These are phyloP conservation scores for Aspergillus calidoustus DNA, from an alignment of 2,329 filamentous ascomycete genomes.

Conservation along the genomic window DNA sequence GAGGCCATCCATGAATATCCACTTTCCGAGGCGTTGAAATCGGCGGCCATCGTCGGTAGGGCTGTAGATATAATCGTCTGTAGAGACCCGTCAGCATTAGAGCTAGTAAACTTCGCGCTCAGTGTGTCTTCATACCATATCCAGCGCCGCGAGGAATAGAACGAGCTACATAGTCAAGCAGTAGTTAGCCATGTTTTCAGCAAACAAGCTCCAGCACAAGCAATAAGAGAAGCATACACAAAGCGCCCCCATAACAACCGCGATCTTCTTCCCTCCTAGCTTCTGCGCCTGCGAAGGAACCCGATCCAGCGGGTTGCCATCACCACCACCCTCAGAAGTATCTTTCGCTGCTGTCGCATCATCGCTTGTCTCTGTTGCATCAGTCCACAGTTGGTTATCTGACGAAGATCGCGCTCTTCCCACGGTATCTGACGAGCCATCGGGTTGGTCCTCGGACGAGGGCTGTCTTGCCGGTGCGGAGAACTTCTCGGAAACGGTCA, in stretches of 20 bases:
- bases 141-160: conserved; percentile 63
- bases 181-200: neutral
- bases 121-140: conserved; percentile 50
- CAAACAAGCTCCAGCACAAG: neutral
- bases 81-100: conserved; percentile 13
- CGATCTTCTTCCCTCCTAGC: conserved; percentile 46
- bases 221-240: conserved; percentile 36
- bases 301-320: conserved; percentile 32
- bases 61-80: conserved; percentile 53
- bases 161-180: conserved; percentile 49
- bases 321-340: conserved; percentile 21
- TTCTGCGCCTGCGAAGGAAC: conserved; percentile 43
- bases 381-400: neutral
- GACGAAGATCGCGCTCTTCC: conserved; percentile 4
- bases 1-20: conserved; percentile 56
- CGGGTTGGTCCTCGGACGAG: conserved; percentile 6
- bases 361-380: conserved; percentile 10
- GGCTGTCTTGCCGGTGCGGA: conserved; percentile 7
- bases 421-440: conserved; percentile 13
- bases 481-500: conserved; percentile 8
- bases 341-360: conserved; percentile 21
- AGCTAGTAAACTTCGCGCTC: neutral
- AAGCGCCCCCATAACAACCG: conserved; percentile 48
- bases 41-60: conserved; percentile 48
- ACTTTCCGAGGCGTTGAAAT: conserved; percentile 48